These are phyloP conservation scores for Xylaria sp. DNA, from an alignment of 2,329 filamentous ascomycete genomes.

Conservation along the genomic window DNA sequence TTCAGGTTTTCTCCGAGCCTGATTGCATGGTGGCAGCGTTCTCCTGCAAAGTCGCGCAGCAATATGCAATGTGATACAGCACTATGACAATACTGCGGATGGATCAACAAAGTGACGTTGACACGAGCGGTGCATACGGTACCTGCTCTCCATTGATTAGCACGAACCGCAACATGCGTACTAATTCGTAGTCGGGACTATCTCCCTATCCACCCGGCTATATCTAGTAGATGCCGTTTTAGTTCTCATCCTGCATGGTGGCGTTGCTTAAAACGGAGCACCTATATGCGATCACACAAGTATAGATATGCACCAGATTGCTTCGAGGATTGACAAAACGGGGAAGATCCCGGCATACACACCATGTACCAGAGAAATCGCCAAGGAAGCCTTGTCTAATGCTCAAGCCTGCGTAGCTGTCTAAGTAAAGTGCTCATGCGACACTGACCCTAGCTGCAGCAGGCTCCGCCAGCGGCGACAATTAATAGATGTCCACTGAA, in stretches of 20 bases:
- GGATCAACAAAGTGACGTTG: slow-evolving; percentile 12
- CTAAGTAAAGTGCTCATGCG: not conserved
- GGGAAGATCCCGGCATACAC: not conserved
- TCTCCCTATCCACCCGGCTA: slow-evolving; percentile 3
- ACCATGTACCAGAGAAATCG: not conserved
- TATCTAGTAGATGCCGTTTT: slow-evolving; percentile 23
- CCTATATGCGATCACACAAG: slow-evolving; percentile 7
- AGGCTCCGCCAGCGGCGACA: slow-evolving; percentile 7
- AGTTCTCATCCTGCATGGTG: slow-evolving; percentile 28
- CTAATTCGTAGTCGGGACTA: not conserved
- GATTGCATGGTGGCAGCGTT: not conserved
- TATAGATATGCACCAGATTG: slow-evolving; percentile 16
- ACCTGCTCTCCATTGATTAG: not conserved
- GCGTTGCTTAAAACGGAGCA: slow-evolving; percentile 26
- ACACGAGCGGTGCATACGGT: not conserved
- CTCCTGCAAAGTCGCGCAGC: slow-evolving; percentile 12
- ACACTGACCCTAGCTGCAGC: slow-evolving; percentile 2
- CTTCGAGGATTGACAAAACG: not conserved
- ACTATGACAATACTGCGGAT: slow-evolving; percentile 13
- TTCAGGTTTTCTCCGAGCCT: not conserved
- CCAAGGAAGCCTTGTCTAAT: not conserved
- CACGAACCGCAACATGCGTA: slow-evolving; percentile 13
- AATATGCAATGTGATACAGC: slow-evolving; percentile 21
- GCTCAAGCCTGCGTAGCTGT: not conserved
- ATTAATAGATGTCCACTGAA: not conserved